phyloP scores from a whole-genome alignment of 192 early-diverging fungal genomes.

The Backusella psychrophila region DNA sequence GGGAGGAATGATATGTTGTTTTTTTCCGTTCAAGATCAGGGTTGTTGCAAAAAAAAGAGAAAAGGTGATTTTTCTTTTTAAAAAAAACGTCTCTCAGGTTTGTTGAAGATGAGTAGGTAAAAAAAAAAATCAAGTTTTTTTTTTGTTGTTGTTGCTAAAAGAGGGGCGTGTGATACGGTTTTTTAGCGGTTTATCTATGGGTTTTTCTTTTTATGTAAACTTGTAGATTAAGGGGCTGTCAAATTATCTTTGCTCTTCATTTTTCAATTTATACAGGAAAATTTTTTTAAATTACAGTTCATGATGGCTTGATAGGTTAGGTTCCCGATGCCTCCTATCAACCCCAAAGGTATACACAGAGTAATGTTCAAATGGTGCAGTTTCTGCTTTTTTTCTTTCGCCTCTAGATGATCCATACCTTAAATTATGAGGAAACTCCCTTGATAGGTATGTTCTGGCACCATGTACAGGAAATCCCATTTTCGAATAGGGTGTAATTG shows the following conservation, averaged over 20 bases:
- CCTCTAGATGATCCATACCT: not conserved
- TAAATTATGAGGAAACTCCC: no score
- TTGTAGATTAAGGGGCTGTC: not conserved
- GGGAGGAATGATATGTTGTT: not conserved
- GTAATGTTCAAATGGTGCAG: not conserved
- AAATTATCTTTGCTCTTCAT: not conserved
- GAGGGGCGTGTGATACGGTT: not conserved
- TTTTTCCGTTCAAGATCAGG: not conserved
- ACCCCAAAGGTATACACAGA: not conserved
- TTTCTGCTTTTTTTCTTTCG: not conserved
- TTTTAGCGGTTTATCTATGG: not conserved
- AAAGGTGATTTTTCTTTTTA: not conserved
- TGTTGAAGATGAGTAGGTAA: not conserved
- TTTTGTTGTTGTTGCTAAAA: not conserved
- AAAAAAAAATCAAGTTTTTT: not conserved
- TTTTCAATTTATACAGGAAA: not conserved
- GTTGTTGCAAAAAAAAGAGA: not conserved
- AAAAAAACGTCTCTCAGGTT: slow-evolving; percentile 6
- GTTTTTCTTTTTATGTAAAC: not conserved
- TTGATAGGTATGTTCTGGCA: no score
- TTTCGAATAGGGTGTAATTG: not conserved
- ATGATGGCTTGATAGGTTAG: not conserved
- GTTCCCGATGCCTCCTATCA: not conserved
- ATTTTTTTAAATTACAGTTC: not conserved
- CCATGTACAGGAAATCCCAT: not conserved